phyloP scores from a whole-genome alignment of 2,329 filamentous ascomycete genomes.

The Salinomyces thailandicus region DNA sequence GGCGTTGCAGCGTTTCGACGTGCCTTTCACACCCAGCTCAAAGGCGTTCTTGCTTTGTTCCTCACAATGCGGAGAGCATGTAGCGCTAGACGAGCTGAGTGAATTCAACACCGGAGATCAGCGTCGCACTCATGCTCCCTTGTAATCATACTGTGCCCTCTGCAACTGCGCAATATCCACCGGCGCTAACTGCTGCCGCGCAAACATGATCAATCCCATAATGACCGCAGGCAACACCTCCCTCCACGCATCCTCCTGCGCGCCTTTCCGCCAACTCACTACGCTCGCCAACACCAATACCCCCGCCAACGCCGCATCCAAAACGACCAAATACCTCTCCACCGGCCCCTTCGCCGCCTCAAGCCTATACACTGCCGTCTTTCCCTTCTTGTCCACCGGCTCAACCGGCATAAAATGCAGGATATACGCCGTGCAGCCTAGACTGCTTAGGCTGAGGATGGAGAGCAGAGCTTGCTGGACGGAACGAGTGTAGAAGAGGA shows the following conservation, averaged over 20 bases:
- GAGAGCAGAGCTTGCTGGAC: slow-evolving; percentile 34
- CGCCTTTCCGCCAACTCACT: slow-evolving; percentile 27
- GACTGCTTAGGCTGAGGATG: slow-evolving; percentile 51
- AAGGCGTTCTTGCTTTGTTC: no score
- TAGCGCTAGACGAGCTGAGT: no score
- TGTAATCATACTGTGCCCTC: slow-evolving; percentile 54
- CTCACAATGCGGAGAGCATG: no score
- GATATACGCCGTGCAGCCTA: slow-evolving; percentile 53
- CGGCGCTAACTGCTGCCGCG: slow-evolving; percentile 55
- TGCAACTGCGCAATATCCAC: slow-evolving; percentile 59
- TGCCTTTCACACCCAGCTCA: no score
- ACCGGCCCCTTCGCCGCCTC: slow-evolving; percentile 37
- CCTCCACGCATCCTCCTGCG: slow-evolving; percentile 20
- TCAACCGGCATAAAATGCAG: slow-evolving; percentile 36
- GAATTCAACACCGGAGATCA: no score
- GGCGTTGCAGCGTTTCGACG: no score
- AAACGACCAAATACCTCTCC: slow-evolving; percentile 46
- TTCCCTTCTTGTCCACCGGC: slow-evolving; percentile 36
- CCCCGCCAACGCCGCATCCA: slow-evolving; percentile 49
- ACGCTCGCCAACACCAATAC: slow-evolving; percentile 42
- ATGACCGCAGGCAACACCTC: slow-evolving; percentile 41
- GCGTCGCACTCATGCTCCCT: slow-evolving; percentile 57
- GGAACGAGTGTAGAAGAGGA: slow-evolving; percentile 33
- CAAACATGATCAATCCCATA: slow-evolving; percentile 49
- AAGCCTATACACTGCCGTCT: slow-evolving; percentile 20